Percentiles rank a stretch among this genome's conserved stretches.
phyloP scores from a whole-genome alignment of 441 rosid species.

The Gossypium gossypioides region DNA sequence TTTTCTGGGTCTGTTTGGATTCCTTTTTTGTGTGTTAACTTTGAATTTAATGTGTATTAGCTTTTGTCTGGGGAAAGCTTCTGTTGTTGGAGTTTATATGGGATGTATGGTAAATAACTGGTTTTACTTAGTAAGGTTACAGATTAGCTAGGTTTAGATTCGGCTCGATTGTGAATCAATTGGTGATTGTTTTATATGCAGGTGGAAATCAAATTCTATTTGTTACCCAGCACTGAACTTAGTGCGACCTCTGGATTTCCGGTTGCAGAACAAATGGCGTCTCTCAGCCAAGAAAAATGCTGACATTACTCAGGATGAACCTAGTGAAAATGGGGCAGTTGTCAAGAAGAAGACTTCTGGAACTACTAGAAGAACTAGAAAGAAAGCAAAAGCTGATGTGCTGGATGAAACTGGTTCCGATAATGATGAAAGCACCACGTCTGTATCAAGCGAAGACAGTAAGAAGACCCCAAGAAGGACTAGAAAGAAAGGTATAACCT shows the following conservation, averaged over 20 bases:
- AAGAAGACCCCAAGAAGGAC: conserved; percentile 26
- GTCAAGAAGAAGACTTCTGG: conserved; percentile 35
- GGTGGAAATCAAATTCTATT: conserved; percentile 43
- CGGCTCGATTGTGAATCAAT: background rate
- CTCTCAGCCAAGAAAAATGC: conserved; percentile 41
- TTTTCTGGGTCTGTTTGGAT: background rate
- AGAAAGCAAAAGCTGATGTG: conserved; percentile 33
- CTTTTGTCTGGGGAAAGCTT: background rate
- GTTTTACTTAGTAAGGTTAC: background rate
- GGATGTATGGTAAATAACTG: background rate
- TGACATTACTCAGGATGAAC: conserved; percentile 32
- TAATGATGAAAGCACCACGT: conserved; percentile 20
- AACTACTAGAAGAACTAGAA: conserved; percentile 38
- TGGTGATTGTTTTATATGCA: conserved; percentile 18
- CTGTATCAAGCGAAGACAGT: conserved; percentile 18
- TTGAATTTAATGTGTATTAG: background rate
- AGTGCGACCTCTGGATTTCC: conserved; percentile 34
- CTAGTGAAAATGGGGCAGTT: conserved; percentile 38
- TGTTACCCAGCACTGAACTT: conserved; percentile 26
- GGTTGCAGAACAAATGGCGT: conserved; percentile 38
- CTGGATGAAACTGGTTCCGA: conserved; percentile 24
- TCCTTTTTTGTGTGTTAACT: background rate
- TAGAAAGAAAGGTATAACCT: conserved; percentile 37
- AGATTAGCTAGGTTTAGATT: background rate
- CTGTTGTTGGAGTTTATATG: background rate